Evolutionary conservation across 345 rosid genomes (phyloP), one percentile per base, ranked within the genome.

Genomic region (Erucastrum elatum): DNA sequence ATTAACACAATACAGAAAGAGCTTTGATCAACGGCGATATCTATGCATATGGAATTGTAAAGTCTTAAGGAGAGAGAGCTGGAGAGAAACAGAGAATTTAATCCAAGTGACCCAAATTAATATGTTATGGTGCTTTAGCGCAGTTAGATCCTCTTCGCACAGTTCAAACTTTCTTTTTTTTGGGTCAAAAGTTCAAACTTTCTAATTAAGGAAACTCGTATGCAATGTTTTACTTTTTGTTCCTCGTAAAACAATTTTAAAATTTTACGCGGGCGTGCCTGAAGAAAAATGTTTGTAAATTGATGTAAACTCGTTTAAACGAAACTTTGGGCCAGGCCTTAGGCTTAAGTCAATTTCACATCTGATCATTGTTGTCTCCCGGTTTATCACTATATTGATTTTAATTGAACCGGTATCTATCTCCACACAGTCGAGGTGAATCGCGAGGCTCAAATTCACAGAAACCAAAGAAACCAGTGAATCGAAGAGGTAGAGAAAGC

Each of bases 391-490:
- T 49, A 49, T 4, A 13, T 4, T 53, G 59, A 75, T 10, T 5
- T 9, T 49, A 1, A 2, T 5, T 51, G 33, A 59, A 62, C 64
- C 70, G 68, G 79, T 30, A 75, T 39, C n/a, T n/a, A 76, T 68
- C 53, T 17, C 26, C 21, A 10, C 13, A 16, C 27, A 64, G 64
- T 77, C 56, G 46, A 39, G 46, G 12, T 39, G 46, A 9, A 39
- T 39, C 46, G 64, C 70, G 69, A 2, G 64, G 64, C 60, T 49
- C 21, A 3, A 3, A 49, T 49, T 11, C 34, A 29, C 60, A 56
- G 65, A 58, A 71, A 62, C 68, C 27, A 37, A 17, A 62, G 9
- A 33, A 6, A 62, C 16, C 64, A 61, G 21, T 21, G 21, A 21
- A 21, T 61, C 8, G 66, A 31, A 62, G n/a, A 17, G 44, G 30